These are phyloP conservation scores for Schizothecium vesticola DNA, from an alignment of 495 filamentous ascomycete species.

Conservation along the genomic window DNA sequence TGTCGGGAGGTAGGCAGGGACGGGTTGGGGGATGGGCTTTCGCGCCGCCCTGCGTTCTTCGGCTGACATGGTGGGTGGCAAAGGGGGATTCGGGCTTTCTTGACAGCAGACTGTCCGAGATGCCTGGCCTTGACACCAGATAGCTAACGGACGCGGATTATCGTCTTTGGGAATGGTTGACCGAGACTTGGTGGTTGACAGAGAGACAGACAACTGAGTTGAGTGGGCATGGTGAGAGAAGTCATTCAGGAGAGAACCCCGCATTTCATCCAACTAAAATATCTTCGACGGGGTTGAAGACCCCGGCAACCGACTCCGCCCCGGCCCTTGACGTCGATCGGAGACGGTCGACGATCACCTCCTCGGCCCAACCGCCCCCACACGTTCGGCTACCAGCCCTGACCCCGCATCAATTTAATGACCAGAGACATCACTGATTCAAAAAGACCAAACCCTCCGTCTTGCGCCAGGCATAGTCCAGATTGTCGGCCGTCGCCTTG, in stretches of 20 bases:
- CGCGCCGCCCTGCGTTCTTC: neutral
- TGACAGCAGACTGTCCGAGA: neutral
- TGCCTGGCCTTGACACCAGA: neutral
- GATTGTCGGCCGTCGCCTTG: neutral
- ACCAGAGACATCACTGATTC: neutral
- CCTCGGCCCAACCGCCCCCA: neutral
- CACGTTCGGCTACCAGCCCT: neutral
- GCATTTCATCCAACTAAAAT: neutral
- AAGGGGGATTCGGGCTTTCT: neutral
- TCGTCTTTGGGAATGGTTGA: too few species aligned
- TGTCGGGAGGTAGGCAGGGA: conserved; percentile 46
- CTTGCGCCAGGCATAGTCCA: conserved; percentile 17
- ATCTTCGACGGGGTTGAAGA: neutral
- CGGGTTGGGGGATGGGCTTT: conserved; percentile 31
- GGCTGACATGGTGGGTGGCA: neutral
- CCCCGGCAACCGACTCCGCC: neutral
- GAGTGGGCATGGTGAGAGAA: neutral
- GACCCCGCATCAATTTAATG: neutral
- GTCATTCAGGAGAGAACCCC: neutral
- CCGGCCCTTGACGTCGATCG: neutral
- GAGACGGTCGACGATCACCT: neutral
- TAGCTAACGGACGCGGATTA: neutral
- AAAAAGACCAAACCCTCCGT: conserved; percentile 9
- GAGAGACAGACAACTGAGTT: neutral
- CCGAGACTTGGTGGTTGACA: too few species aligned